Evolutionary conservation across 495 filamentous ascomycete species (phyloP).

Genomic region (Podospora fimiseda): DNA sequence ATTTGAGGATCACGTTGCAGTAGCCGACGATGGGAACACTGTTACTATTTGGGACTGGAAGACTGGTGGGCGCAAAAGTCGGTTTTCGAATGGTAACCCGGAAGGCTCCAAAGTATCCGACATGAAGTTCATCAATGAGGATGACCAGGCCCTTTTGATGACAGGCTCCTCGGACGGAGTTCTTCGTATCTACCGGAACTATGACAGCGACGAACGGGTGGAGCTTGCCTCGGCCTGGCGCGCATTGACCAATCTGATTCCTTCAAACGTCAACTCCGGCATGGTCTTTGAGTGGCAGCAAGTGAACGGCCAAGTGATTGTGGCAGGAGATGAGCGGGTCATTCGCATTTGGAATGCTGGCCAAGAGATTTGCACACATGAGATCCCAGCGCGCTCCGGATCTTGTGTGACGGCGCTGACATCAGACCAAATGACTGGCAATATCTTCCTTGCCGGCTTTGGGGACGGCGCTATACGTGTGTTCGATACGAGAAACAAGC

Average conservation of each 20-base stretch:
- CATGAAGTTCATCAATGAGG: constrained; percentile 94
- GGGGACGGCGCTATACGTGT: constrained; percentile 94
- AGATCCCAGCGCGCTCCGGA: constrained; percentile 91
- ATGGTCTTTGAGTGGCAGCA: constrained; percentile 98
- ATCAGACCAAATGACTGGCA: constrained; percentile 93
- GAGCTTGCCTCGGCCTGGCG: constrained; percentile 91
- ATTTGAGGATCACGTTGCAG: constrained; percentile 90
- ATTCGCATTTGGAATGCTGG: constrained; percentile 95
- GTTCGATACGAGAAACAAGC: constrained; percentile 79
- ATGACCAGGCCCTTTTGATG: constrained; percentile 90
- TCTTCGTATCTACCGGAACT: constrained; percentile 88
- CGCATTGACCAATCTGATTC: constrained; percentile 84
- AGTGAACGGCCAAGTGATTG: constrained; percentile 86
- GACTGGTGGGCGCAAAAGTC: constrained; percentile 59
- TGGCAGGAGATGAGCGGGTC: constrained; percentile 92
- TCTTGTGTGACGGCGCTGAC: constrained; percentile 94
- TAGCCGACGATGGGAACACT: constrained; percentile 87
- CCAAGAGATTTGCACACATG: constrained; percentile 84
- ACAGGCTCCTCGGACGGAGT: constrained; percentile 93
- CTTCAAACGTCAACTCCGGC: constrained; percentile 86
- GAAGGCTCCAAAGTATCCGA: constrained; percentile 87
- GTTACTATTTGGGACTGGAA: constrained; percentile 94
- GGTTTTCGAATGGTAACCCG: constrained; percentile 92
- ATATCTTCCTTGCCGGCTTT: constrained; percentile 92
- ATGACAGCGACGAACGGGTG: constrained; percentile 62